Conservation (phyloP, 179 eudicot species). For the Camellia oleifera region DNA sequence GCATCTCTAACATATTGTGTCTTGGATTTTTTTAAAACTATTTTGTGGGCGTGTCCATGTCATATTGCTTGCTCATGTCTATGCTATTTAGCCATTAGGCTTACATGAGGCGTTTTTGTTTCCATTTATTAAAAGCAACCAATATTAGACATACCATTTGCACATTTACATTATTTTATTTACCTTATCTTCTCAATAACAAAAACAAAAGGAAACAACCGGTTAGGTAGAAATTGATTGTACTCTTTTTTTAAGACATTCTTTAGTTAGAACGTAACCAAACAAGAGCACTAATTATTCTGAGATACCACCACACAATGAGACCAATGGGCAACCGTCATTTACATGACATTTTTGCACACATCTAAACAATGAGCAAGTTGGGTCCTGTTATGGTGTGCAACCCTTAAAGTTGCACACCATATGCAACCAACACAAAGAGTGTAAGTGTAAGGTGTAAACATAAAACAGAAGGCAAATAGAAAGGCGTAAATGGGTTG, state of each 20-base stretch:
- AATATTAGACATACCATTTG: neutral
- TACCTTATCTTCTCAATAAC: neutral
- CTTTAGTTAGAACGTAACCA: neutral
- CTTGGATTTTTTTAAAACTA: no score
- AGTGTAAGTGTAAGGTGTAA: no score
- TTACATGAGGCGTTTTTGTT: neutral
- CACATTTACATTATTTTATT: neutral
- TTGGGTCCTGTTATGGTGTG: no score
- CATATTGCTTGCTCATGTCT: no score
- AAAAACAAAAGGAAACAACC: neutral
- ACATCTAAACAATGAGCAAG: no score
- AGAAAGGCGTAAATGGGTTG: no score
- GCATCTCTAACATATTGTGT: no score
- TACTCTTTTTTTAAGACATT: neutral
- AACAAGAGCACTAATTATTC: neutral
- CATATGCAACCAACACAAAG: no score
- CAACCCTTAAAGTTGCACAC: no score
- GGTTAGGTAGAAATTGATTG: neutral
- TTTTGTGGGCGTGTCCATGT: no score
- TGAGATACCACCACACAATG: neutral
- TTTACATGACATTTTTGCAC: neutral
- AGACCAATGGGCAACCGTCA: neutral
- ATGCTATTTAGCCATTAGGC: neutral
- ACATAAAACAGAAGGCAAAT: no score
- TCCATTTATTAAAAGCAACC: neutral